These are phyloP conservation scores for Macrophomina pseudophaseolina DNA, from an alignment of 2,329 filamentous ascomycete species.

Conservation along the genomic window DNA sequence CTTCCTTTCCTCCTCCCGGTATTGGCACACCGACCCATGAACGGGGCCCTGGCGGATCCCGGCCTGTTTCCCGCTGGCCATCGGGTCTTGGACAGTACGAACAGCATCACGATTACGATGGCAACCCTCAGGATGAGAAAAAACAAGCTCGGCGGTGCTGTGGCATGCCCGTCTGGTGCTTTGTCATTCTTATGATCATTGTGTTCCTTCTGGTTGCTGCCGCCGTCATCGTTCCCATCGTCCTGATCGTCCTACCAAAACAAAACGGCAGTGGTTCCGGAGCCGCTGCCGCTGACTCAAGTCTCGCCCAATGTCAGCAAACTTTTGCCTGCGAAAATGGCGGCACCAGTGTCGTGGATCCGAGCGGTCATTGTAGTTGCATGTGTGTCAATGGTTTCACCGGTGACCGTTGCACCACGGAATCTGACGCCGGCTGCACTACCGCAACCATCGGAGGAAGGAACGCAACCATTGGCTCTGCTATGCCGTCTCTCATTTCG, in stretches of 20 bases:
- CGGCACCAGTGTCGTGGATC: slow-evolving; percentile 73
- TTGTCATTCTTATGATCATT: slow-evolving; percentile 69
- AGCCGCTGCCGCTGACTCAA: slow-evolving; percentile 20
- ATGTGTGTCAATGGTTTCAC: slow-evolving; percentile 90
- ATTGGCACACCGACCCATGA: slow-evolving; percentile 52
- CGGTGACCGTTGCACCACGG: slow-evolving; percentile 61
- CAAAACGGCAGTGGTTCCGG: slow-evolving; percentile 41
- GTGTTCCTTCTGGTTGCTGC: slow-evolving; percentile 75
- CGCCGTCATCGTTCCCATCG: slow-evolving; percentile 78
- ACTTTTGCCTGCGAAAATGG: slow-evolving; percentile 76
- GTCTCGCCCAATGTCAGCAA: slow-evolving; percentile 58
- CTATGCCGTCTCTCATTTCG: slow-evolving; percentile 75
- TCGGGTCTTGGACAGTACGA: slow-evolving; percentile 13
- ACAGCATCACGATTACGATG: slow-evolving; percentile 16
- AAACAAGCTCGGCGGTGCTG: slow-evolving; percentile 71
- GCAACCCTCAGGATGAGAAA: slow-evolving; percentile 32
- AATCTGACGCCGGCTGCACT: slow-evolving; percentile 61
- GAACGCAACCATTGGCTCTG: slow-evolving; percentile 76
- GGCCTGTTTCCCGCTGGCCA: slow-evolving; percentile 14
- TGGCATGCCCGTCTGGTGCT: slow-evolving; percentile 80
- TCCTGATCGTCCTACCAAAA: slow-evolving; percentile 64
- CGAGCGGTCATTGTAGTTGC: slow-evolving; percentile 73
- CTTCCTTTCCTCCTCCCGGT: slow-evolving; percentile 66
- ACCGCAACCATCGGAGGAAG: slow-evolving; percentile 53
- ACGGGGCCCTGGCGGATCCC: neutral